Base-by-base conservation (phyloP, 2,329 filamentous ascomycete genomes). In the Teratosphaeria epicoccoides region DNA sequence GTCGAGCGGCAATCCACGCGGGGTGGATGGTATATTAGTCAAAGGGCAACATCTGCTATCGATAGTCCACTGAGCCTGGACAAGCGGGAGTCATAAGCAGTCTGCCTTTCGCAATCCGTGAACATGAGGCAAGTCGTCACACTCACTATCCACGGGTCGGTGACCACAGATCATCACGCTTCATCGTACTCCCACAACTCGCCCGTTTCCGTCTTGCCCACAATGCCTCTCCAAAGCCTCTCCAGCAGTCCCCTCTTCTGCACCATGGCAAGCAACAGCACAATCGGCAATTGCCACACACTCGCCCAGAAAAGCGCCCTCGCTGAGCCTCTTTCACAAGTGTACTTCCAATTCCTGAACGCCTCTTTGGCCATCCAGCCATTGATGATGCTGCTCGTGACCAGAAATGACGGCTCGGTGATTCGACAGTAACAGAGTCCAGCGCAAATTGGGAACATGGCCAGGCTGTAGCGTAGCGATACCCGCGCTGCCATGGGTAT, bases 211-310 rank as follows among this genome's bases (percentile, higher is more conserved):
- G 81, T 80, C 20, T 79, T 75, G 1, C 78, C 75, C 0, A 75
- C 74, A 0, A 87, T 71, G 51, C 81, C 80, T 51, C 76, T 79
- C 82, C 85, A 91, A n/a, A 91, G 80, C 14, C 89, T 78, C 57
- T 82, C 79, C 88, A 88, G 93, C 70, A 95, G 78, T 0, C 90
- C 91, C 72, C 89, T 95, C 78, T 98, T 98, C 70, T 95, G 88
- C 51, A 86, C 80, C 69, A 97, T 84, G 2, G 89, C 91, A 55
- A 96, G 74, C 46, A 96, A 88, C 76, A 98, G 82, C 43, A 97
- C 78, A 24, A 85, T 85, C 0, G 93, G 93, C 46, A 98, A 69
- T 71, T 96, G 90, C 93, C 91, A 97, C 9, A 98, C 88, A 67
- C 88, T 95, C 1, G 93, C 90, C 93, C 93, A 98, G 69, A 98